A percentile compares a stretch with the other conserved stretches of the same genome.
phyloP scores from a whole-genome alignment of 768 basidiomycete species.

The Mycena venus region DNA sequence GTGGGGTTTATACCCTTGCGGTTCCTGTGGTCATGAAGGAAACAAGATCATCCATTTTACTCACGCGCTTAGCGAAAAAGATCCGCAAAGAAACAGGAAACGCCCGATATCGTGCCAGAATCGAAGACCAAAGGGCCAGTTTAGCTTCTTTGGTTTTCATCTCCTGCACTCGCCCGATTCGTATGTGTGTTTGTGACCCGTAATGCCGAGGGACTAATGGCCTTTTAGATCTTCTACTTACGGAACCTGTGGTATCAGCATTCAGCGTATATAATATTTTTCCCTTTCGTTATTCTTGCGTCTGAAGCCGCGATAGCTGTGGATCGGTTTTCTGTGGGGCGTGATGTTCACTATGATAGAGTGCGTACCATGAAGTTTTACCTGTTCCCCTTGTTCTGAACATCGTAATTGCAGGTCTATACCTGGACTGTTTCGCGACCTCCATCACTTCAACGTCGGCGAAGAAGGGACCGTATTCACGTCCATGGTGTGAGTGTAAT shows the following conservation, averaged over 20 bases:
- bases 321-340: constrained; percentile 84
- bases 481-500: constrained; percentile 54
- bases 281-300: constrained; percentile 47
- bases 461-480: constrained; percentile 65
- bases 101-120: constrained; percentile 68
- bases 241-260: constrained; percentile 81
- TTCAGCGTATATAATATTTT: constrained; percentile 70
- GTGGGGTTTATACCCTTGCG: constrained; percentile 62
- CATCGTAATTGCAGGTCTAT: constrained; percentile 53
- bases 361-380: constrained; percentile 45
- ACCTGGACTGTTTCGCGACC: constrained; percentile 58
- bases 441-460: constrained; percentile 66
- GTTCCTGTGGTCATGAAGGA: constrained; percentile 75
- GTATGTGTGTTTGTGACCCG: constrained; percentile 53
- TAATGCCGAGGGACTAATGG: neutral
- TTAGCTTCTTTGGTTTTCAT: constrained; percentile 73
- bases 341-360: constrained; percentile 77
- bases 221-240: constrained; percentile 68
- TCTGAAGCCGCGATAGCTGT: constrained; percentile 60
- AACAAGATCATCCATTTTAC: constrained; percentile 79
- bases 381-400: neutral
- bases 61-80: constrained; percentile 73
- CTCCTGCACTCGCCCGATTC: constrained; percentile 78
- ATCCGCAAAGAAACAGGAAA: constrained; percentile 78
- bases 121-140: constrained; percentile 69